Conservation (phyloP, 192 early-diverging fungal genomes). For the Coemansia sp. region DNA sequence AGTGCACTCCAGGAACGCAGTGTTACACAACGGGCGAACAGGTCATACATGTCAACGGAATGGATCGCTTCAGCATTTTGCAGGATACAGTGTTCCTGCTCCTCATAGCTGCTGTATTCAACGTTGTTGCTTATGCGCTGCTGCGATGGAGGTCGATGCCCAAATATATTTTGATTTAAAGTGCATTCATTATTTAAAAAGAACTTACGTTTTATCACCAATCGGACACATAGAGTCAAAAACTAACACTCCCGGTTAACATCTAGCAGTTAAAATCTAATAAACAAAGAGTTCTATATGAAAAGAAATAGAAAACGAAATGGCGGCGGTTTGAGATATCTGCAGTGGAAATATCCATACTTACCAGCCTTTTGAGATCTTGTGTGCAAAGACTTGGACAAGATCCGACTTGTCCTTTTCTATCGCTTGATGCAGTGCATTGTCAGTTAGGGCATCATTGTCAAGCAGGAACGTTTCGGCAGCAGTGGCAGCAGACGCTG, state of each 20-base stretch:
- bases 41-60: slow-evolving; percentile 38
- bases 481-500: slow-evolving; percentile 53
- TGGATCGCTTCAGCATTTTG: slow-evolving; percentile 40
- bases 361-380: slow-evolving; percentile 37
- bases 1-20: slow-evolving; percentile 21
- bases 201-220: background rate
- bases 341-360: background rate
- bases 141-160: slow-evolving; percentile 55
- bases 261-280: background rate
- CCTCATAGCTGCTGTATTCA: slow-evolving; percentile 27
- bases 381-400: slow-evolving; percentile 41
- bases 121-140: slow-evolving; percentile 34
- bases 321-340: too few species aligned
- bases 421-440: slow-evolving; percentile 13
- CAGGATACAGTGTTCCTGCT: slow-evolving; percentile 33
- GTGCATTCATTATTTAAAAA: background rate
- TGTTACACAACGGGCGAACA: slow-evolving; percentile 43
- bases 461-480: slow-evolving; percentile 30
- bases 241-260: too few species aligned
- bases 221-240: background rate
- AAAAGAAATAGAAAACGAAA: too few species aligned
- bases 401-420: slow-evolving; percentile 26
- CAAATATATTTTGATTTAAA: slow-evolving; percentile 46
- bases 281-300: background rate
- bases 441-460: background rate